A percentile compares a stretch with the other conserved stretches of the same genome.
These are phyloP conservation scores for Boletus reticuloceps DNA, from an alignment of 768 basidiomycete species.

Conservation along the genomic window DNA sequence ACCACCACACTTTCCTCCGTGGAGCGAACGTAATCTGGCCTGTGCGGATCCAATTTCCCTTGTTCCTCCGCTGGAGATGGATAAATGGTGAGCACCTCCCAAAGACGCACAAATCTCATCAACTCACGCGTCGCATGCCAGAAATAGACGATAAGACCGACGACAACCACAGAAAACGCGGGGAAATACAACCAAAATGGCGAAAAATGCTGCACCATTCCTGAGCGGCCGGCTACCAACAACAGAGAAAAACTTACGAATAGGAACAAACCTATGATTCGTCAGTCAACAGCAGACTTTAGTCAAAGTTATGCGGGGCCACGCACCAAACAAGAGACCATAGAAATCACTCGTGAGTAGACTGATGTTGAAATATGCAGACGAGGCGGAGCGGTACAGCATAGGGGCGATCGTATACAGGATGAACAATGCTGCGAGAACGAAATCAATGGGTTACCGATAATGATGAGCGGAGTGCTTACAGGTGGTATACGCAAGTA, in stretches of 20 bases:
- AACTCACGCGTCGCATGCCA: slow-evolving; percentile 80
- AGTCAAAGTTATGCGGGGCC: neutral
- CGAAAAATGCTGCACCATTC: slow-evolving; percentile 56
- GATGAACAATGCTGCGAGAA: slow-evolving; percentile 68
- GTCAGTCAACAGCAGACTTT: slow-evolving; percentile 4
- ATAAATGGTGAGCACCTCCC: slow-evolving; percentile 4
- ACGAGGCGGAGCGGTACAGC: slow-evolving; percentile 82
- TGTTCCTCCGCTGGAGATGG: slow-evolving; percentile 63
- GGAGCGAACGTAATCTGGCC: slow-evolving; percentile 55
- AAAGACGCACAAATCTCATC: neutral
- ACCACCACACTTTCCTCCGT: slow-evolving; percentile 13
- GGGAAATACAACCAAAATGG: slow-evolving; percentile 92
- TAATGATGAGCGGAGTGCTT: neutral
- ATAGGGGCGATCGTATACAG: slow-evolving; percentile 85
- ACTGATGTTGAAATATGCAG: slow-evolving; percentile 82
- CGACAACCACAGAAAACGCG: slow-evolving; percentile 66
- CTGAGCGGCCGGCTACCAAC: neutral
- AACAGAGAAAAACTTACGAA: slow-evolving; percentile 38
- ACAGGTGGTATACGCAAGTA: slow-evolving; percentile 50
- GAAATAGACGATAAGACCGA: slow-evolving; percentile 80
- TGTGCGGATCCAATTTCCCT: slow-evolving; percentile 56
- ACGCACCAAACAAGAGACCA: slow-evolving; percentile 68
- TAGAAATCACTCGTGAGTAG: slow-evolving; percentile 88
- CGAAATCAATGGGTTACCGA: neutral
- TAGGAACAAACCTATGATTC: slow-evolving; percentile 44